Evolutionary conservation across 345 rosid species (phyloP).

Genomic region (Populus deltoides): DNA sequence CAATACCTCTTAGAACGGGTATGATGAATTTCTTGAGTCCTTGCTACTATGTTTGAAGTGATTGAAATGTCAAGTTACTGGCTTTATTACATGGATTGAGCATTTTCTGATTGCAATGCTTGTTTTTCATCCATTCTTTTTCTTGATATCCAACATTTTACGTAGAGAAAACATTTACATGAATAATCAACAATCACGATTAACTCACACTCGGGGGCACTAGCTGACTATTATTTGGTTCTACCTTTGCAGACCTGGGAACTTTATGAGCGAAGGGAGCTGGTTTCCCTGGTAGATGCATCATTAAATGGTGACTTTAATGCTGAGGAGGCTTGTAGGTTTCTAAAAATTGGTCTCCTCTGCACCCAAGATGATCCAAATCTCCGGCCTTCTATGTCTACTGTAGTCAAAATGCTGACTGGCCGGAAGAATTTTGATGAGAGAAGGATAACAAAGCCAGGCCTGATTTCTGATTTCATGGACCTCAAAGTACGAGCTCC

Average conservation of each 20-base stretch:
- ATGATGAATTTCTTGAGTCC: conserved; percentile 30
- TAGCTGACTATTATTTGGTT: neutral
- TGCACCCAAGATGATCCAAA: conserved; percentile 78
- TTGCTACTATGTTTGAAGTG: neutral
- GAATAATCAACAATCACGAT: neutral
- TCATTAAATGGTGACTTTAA: conserved; percentile 56
- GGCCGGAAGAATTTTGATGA: conserved; percentile 42
- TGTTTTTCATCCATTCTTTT: neutral
- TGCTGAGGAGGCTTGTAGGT: conserved; percentile 66
- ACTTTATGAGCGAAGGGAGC: conserved; percentile 64
- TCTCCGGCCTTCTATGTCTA: conserved; percentile 72
- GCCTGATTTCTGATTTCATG: conserved; percentile 74
- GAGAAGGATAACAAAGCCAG: conserved; percentile 54
- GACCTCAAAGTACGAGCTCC: conserved; percentile 62
- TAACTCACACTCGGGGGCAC: neutral
- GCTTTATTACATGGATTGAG: neutral
- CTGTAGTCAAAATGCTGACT: conserved; percentile 51
- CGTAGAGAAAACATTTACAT: neutral
- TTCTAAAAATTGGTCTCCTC: conserved; percentile 63
- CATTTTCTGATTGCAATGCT: neutral
- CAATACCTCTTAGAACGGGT: conserved; percentile 89
- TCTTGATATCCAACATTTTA: neutral
- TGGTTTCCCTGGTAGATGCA: conserved; percentile 58
- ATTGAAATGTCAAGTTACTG: neutral
- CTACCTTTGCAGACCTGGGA: conserved; percentile 72